Evolutionary conservation across 306 rosid genomes (phyloP).

Genomic region (Vigna mungo): DNA sequence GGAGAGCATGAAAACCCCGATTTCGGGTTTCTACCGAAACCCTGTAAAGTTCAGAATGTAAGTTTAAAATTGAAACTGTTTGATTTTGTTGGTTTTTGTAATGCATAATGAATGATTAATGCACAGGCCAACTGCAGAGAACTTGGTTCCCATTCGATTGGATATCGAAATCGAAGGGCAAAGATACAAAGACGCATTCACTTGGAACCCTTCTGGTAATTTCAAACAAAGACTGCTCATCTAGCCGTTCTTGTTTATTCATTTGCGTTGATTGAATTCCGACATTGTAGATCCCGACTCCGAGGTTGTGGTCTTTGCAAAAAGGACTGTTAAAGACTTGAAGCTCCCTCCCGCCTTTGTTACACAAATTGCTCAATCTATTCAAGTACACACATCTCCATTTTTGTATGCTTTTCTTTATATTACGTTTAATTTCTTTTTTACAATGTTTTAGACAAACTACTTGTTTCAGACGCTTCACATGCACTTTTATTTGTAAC

Average conservation of each 20-base stretch:
- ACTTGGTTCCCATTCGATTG: conserved; percentile 75
- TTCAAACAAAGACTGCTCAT: not conserved
- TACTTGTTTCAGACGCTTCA: too few relatives aligned
- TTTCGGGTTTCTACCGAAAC: conserved; percentile 57
- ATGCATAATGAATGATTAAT: not conserved
- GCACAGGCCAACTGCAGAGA: conserved; percentile 75
- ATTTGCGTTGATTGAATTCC: not conserved
- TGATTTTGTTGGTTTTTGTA: not conserved
- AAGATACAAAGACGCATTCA: conserved; percentile 82
- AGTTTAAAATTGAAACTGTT: not conserved
- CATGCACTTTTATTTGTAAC: too few relatives aligned
- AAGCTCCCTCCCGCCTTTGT: conserved; percentile 83
- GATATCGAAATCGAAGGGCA: conserved; percentile 81
- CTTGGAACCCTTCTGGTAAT: conserved; percentile 95
- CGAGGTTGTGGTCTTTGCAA: conserved; percentile 78
- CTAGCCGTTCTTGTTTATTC: not conserved
- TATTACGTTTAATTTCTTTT: not conserved
- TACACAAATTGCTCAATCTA: conserved; percentile 80
- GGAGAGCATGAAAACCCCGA: conserved; percentile 64
- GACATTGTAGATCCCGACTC: conserved; percentile 71
- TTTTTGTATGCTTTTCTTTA: not conserved
- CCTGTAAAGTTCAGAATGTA: conserved; percentile 88
- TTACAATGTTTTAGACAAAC: not conserved
- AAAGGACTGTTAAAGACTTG: conserved; percentile 81
- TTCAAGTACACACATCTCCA: conserved; percentile 62